Base-by-base conservation (phyloP, 2,329 filamentous ascomycete species). In the Apiospora koreana region DNA sequence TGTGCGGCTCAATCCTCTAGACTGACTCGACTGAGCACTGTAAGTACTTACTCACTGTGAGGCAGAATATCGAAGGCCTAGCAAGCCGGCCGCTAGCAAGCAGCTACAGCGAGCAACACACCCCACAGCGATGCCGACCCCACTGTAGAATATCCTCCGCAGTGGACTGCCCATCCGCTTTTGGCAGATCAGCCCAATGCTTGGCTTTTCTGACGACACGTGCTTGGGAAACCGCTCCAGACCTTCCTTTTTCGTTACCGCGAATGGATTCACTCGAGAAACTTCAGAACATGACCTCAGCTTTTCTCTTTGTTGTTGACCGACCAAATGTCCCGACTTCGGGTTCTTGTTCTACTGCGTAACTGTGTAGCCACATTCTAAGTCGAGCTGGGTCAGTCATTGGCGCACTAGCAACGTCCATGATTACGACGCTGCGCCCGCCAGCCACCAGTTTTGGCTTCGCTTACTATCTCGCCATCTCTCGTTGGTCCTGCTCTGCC, bases 141-240 rank as follows among this genome's bases (percentile, higher is more conserved):
- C 50, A 58, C 43, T 43, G 41, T 43, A 12, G 41, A n/a, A n/a
- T 46, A 3, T 16, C 7, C 16, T 31, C 28, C 7, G 25, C 46
- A 58, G 50, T 58, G 28, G 50, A 18, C 8, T 58, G 50, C 18
- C 35, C 25, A 16, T 18, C 50, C 50, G 35, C 50, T 58, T n/a
- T 58, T 58, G 25, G 50, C 4, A 35, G 50, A 62, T 62, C 54
- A 38, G 54, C 31, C 54, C 65, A 66, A 66, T 66, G 65, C 65
- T 66, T 66, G 65, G 43, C 65, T 28, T 45, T 66, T 28, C 18
- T 41, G 18, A 66, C 41, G 38, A 28, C 65, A 66, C 65, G 65
- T 66, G 65, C 65, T 45, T 5, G 65, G 21, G 23, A 38, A 38
- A n/a, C 1, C 54, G 1, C 54, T 62, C 14, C 31, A 38, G 54